Evolutionary conservation across 2,329 filamentous ascomycete genomes (phyloP), one percentile per base, ranked within the genome.

Genomic region (Scedosporium apiospermum): DNA sequence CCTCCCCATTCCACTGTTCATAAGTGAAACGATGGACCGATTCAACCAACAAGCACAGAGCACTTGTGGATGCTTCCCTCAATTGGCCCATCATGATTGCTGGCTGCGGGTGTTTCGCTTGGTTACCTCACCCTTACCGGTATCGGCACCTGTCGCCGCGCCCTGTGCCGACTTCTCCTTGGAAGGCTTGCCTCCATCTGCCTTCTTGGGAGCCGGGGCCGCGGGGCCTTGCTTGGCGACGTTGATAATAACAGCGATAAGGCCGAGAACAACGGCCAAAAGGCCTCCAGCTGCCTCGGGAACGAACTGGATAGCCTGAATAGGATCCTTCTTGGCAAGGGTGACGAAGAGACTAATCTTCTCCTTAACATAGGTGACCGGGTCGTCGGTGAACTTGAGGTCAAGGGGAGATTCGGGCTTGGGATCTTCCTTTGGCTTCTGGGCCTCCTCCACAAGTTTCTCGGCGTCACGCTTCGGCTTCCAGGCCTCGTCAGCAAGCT

Each of bases 261-360:
- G 72, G 58, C 88, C 86, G 63, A 91, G 78, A 57, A 88, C 73
- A 66, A 92, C 74, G 67, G 88, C 89, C 71, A 81, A 89, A 71
- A 96, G 79, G 71, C 86, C 90, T 72, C 87, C 92, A 66, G 92
- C 91, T 69, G 96, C 88, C 79, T 97, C 95, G 67, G 95, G 95
- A 67, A 97, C 90, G 70, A 91, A 90, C 80, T 91, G 90, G 78
- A 93, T 80, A 61, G 93, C 93, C 78, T 92, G 82, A 67, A 96
- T 70, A 64, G 93, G 92, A 77, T 96, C 88, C 70, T 86, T 84
- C 81, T 91, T 85, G 74, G 80, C 90, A 71, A 98, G 88, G 69
- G 87, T 88, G 70, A 95, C 74, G 85, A 99, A 99, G 66, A 96
- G 86, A 69, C 96, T 88, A 65, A 96, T 75, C 87, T 97, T 98